A percentile compares a stretch with the other conserved stretches of the same genome.
Evolutionary conservation across 805 yeast species (phyloP).

Genomic region (Yamadazyma laniorum): DNA sequence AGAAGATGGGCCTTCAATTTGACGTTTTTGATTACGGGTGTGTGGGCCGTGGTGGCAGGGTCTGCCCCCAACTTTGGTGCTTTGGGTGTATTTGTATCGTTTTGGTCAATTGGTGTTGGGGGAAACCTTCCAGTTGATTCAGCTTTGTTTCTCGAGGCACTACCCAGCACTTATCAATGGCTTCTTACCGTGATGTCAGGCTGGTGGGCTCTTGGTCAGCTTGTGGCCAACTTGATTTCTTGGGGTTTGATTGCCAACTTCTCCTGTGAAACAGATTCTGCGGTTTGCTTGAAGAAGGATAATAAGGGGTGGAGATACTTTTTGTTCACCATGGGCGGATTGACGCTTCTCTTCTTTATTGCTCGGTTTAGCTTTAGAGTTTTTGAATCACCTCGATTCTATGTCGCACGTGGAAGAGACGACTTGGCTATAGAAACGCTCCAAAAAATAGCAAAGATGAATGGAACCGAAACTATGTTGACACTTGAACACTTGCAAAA

Average conservation of each 20-base stretch:
- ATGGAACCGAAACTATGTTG: constrained; percentile 39
- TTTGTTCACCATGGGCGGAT: constrained; percentile 50
- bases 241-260: constrained; percentile 56
- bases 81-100: constrained; percentile 23
- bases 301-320: constrained; percentile 67
- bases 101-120: constrained; percentile 33
- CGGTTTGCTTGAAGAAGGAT: constrained; percentile 41
- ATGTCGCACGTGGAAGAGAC: constrained; percentile 38
- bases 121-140: constrained; percentile 34
- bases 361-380: constrained; percentile 39
- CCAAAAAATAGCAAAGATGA: constrained; percentile 45
- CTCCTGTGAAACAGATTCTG: constrained; percentile 38
- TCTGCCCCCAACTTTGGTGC: constrained; percentile 30
- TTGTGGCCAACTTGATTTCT: constrained; percentile 48
- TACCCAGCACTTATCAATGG: constrained; percentile 27
- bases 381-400: constrained; percentile 52
- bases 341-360: constrained; percentile 41
- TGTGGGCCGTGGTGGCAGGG: constrained; percentile 28
- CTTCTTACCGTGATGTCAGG: constrained; percentile 39
- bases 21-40: constrained; percentile 26
- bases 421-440: constrained; percentile 45
- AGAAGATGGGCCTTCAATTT: constrained; percentile 30
- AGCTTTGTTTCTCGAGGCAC: constrained; percentile 28
- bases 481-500: constrained; percentile 46
- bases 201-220: constrained; percentile 67